Base-by-base conservation (phyloP, 371 early-diverging fungal species). In the Choanephora cucurbitarum region DNA sequence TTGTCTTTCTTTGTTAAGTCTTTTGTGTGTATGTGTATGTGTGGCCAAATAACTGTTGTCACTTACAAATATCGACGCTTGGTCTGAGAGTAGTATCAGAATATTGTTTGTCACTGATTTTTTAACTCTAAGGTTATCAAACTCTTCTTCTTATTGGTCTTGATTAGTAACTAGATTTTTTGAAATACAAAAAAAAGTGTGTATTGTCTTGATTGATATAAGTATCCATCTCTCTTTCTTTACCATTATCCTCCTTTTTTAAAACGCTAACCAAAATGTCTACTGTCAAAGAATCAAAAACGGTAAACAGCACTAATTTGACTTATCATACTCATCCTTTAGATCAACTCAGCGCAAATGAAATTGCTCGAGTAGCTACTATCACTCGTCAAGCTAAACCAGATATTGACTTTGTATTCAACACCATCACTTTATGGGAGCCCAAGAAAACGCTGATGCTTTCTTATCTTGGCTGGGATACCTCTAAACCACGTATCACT, bases 81-180 rank as follows among this genome's bases (percentile, higher is more conserved):
- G 63, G 75, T 74, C 75, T 74, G 75, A 74, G 75, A 71, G 64
- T 74, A 74, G 75, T 69, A 70, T 66, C 69, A 68, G 66, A 74
- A 68, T 33, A 32, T 43, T 60, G 44, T 41, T 39, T 60, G 57
- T 69, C 63, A 42, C 45, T 62, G 51, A 44, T 40, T 40, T 49
- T 42, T 49, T 52, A 43, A 54, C 33, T 28, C 37, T 17, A 17
- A 15, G 21, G 42, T 31, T 18, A 21, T 24, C 23, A 44, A 19
- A 17, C 33, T 57, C 18, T 44, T 57, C 4, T 6, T 59, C 34
- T 43, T 42, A 58, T 57, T 57, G 52, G 62, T 46, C 52, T 60
- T 57, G 49, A 58, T 64, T 64, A 57, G 66, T 66, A 57, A 66
- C 54, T 66, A 45, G 41, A 57, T 52, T 49, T 37, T 21, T n/a